These are phyloP conservation scores for Cercospora citrullina DNA, from an alignment of 2,329 filamentous ascomycete genomes.

Conservation along the genomic window DNA sequence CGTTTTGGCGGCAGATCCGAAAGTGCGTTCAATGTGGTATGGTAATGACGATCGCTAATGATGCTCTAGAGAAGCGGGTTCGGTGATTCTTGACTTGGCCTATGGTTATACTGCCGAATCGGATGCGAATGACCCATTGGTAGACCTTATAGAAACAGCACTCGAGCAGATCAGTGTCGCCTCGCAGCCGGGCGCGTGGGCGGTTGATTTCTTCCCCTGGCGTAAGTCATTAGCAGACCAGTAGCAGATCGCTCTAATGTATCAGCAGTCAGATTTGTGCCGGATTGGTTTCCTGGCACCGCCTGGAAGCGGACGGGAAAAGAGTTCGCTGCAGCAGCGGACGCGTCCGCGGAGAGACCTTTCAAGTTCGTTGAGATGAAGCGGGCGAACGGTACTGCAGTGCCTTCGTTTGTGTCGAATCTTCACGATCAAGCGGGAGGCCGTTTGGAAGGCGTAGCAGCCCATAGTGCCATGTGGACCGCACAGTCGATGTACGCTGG, in stretches of 20 bases:
- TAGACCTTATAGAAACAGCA: constrained; percentile 45
- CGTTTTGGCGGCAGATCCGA: constrained; percentile 45
- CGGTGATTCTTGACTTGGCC: constrained; percentile 47
- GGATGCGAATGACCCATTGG: constrained; percentile 45
- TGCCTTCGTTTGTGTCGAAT: constrained; percentile 45
- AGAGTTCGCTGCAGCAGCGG: constrained; percentile 39
- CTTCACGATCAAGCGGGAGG: constrained; percentile 39
- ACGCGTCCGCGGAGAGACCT: constrained; percentile 42
- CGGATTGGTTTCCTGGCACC: constrained; percentile 50
- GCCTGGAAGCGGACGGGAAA: constrained; percentile 47
- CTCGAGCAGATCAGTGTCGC: constrained; percentile 46
- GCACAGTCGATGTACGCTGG: constrained; percentile 46
- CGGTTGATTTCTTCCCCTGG: constrained; percentile 51
- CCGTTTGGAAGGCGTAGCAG: constrained; percentile 33
- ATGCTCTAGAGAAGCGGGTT: constrained; percentile 37
- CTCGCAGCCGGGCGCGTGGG: constrained; percentile 46
- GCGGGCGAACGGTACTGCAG: constrained; percentile 29
- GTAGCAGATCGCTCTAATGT: not conserved
- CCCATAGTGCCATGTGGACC: constrained; percentile 45
- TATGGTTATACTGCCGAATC: constrained; percentile 51
- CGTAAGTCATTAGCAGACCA: constrained; percentile 10
- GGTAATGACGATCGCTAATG: not conserved
- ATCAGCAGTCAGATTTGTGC: constrained; percentile 42
- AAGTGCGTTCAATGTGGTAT: constrained; percentile 27
- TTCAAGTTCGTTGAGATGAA: constrained; percentile 49